These are phyloP conservation scores for Penicillium sp. DNA, from an alignment of 2,329 filamentous ascomycete genomes.

Conservation along the genomic window DNA sequence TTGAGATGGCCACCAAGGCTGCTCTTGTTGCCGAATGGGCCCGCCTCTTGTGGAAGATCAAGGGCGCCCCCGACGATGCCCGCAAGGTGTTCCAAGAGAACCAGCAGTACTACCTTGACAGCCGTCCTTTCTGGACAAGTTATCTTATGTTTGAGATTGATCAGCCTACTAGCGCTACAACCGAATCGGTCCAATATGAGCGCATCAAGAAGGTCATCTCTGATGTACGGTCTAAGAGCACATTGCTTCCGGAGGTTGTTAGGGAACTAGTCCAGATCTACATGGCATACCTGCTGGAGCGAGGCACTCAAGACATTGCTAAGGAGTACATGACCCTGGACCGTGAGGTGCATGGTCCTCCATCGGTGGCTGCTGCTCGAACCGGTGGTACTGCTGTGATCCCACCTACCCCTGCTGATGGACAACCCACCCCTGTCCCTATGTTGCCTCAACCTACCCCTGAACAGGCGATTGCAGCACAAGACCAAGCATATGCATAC, in stretches of 20 bases:
- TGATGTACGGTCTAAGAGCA: constrained; percentile 71
- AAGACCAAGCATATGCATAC: constrained; percentile 28
- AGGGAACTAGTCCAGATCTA: constrained; percentile 77
- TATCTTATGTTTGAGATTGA: constrained; percentile 88
- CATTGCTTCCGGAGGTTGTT: constrained; percentile 66
- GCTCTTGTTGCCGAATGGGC: constrained; percentile 89
- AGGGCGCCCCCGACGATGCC: constrained; percentile 76
- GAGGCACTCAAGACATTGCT: constrained; percentile 79
- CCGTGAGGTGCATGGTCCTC: constrained; percentile 75
- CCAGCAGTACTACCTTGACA: constrained; percentile 80
- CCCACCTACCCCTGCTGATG: constrained; percentile 9
- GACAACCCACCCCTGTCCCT: constrained; percentile 6
- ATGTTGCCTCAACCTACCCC: constrained; percentile 1
- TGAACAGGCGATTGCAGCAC: constrained; percentile 20
- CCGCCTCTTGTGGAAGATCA: constrained; percentile 80
- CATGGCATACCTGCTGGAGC: constrained; percentile 78
- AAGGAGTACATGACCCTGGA: constrained; percentile 84
- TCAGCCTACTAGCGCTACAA: constrained; percentile 68
- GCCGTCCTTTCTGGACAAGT: constrained; percentile 83
- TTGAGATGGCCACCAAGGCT: constrained; percentile 79
- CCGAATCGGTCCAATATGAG: constrained; percentile 65
- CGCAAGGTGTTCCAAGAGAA: constrained; percentile 82
- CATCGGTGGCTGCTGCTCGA: constrained; percentile 39
- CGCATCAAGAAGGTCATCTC: constrained; percentile 81
- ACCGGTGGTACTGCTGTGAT: constrained; percentile 24